A percentile compares a stretch with the other conserved stretches of the same genome.
Conservation (phyloP, 2,329 filamentous ascomycete genomes). For the Paecilomyces variotii region DNA sequence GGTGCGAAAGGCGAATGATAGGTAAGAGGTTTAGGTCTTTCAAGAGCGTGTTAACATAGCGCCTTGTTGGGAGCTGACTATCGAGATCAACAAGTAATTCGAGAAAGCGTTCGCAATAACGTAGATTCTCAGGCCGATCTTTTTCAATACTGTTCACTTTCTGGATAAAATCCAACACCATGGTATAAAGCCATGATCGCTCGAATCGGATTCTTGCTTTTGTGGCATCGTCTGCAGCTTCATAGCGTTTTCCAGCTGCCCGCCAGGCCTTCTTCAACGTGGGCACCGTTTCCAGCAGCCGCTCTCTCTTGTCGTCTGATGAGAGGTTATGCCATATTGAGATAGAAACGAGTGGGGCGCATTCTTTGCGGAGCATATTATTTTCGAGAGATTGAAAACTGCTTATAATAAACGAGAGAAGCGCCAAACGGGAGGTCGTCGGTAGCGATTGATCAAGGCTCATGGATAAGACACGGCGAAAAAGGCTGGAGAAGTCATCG, state of each 20-base stretch:
- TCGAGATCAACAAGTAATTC: conserved; percentile 86
- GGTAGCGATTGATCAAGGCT: conserved; percentile 64
- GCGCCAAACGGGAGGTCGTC: conserved; percentile 62
- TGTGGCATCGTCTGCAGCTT: conserved; percentile 69
- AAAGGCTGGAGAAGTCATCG: conserved; percentile 78
- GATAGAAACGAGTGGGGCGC: conserved; percentile 88
- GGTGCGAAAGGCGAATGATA: conserved; percentile 66
- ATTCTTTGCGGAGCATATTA: conserved; percentile 85
- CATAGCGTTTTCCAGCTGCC: conserved; percentile 75
- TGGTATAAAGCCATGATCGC: conserved; percentile 82
- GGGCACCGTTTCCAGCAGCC: conserved; percentile 61
- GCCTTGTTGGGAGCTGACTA: conserved; percentile 85
- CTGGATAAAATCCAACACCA: conserved; percentile 74
- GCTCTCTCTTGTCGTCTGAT: conserved; percentile 65
- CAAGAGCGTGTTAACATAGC: conserved; percentile 84
- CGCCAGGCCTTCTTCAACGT: conserved; percentile 85
- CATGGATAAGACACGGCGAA: conserved; percentile 83
- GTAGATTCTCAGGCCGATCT: conserved; percentile 50
- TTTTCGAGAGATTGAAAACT: conserved; percentile 93
- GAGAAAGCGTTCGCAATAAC: conserved; percentile 87
- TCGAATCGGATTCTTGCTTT: conserved; percentile 83
- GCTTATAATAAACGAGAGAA: conserved; percentile 83
- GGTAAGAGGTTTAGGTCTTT: conserved; percentile 78
- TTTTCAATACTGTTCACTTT: conserved; percentile 53
- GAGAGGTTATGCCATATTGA: conserved; percentile 92